A percentile compares a stretch with the other conserved stretches of the same genome.
Evolutionary conservation across 192 early-diverging fungal species (phyloP).

Genomic region (Coemansia sp.): DNA sequence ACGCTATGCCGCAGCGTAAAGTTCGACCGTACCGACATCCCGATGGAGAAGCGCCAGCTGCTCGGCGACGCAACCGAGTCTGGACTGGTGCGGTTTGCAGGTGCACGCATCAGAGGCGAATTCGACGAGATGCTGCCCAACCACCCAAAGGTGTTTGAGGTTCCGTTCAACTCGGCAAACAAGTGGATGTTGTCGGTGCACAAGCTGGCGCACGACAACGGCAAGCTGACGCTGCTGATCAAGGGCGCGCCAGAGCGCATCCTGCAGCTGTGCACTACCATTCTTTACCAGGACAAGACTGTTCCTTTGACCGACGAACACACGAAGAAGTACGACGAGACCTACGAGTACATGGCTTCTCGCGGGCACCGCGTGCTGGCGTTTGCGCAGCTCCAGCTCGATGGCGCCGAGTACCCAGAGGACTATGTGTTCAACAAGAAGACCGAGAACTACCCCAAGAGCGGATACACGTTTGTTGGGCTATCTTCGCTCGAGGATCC

Average conservation of each 20-base stretch:
- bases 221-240: conserved; percentile 71
- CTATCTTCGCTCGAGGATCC: conserved; percentile 92
- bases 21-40: conserved; percentile 88
- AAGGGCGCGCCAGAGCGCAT: conserved; percentile 98
- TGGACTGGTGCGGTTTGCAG: conserved; percentile 82
- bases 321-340: conserved; percentile 63
- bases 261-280: conserved; percentile 74
- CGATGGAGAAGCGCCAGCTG: conserved; percentile 76
- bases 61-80: conserved; percentile 95
- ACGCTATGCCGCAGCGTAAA: conserved; percentile 82
- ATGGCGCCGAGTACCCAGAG: conserved; percentile 66
- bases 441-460: conserved; percentile 48
- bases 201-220: conserved; percentile 54
- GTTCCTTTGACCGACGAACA: conserved; percentile 71
- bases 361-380: conserved; percentile 94
- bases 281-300: conserved; percentile 59
- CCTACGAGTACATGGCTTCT: conserved; percentile 87
- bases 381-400: conserved; percentile 79
- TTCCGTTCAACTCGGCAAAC: conserved; percentile 94
- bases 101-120: conserved; percentile 60
- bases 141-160: conserved; percentile 90
- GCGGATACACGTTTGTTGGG: conserved; percentile 76
- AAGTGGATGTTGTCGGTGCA: conserved; percentile 95
- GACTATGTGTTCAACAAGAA: conserved; percentile 74
- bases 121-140: conserved; percentile 69